Base-by-base conservation (phyloP, 345 rosid species). In the Melastoma malabathricum region DNA sequence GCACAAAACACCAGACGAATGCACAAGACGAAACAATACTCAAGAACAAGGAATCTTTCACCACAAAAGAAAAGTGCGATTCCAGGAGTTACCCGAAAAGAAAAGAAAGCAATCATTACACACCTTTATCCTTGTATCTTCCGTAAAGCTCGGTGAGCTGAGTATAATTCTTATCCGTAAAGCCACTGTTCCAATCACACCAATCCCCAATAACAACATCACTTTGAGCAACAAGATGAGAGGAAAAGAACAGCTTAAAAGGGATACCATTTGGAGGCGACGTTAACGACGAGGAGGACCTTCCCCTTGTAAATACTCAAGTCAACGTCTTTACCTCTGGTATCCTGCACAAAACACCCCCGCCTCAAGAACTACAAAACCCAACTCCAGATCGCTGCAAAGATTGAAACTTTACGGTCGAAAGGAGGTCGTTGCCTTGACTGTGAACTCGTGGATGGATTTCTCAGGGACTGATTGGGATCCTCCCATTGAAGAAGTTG, bases 241-340 rank as follows among this genome's bases (percentile, higher is more conserved):
- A 18, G 19, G 41, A 27, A 34, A 20, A 15, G 19, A 47, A 55
- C n/a, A 2, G 20, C 1, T 34, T 9, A 1, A 49, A 15, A 15
- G 47, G 49, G 54, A 13, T 47, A 89, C 95, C 97, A 89, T 83
- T 79, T 85, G 59, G 97, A 85, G 52, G 97, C 97, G 47, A 89
- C 95, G 57, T 89, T 89, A 50, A 85, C 97, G 18, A 89, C 63
- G 51, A 89, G 85, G 43, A 85, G 81, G 58, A 77, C 82, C 68
- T 81, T 89, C 25, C 95, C 95, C 64, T 73, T 75, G 75, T 81
- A 85, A 44, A 63, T 64, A 55, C 83, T 75, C 51, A 89, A 75
- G 57, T 85, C 73, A 34, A 85, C 90, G 31, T 83, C 97, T 51
- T 70, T 69, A 44, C 93, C 93, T 29, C 63, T 69, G 75, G 65